Conservation (phyloP, 768 basidiomycete species). For the Leucosporidium scottii region DNA sequence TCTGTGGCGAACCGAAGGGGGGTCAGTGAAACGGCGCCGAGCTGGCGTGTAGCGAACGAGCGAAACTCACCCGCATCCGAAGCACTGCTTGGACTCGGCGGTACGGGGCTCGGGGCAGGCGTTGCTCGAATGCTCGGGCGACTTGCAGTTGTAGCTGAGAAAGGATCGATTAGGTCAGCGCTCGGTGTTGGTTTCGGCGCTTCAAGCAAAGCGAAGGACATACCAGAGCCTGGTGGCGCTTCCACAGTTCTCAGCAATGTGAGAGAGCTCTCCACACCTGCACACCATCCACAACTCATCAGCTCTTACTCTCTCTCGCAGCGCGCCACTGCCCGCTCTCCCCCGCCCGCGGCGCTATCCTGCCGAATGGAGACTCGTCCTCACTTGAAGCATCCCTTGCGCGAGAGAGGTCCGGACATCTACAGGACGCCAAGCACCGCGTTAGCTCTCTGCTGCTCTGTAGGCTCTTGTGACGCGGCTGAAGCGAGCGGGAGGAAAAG, state of each 20-base stretch:
- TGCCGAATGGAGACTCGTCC: background rate
- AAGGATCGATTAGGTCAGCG: constrained; percentile 22
- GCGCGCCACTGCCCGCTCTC: background rate
- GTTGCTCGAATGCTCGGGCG: constrained; percentile 31
- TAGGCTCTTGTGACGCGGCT: background rate
- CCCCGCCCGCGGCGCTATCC: background rate
- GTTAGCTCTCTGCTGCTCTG: too few relatives aligned
- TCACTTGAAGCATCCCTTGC: constrained; percentile 2
- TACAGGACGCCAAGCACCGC: background rate
- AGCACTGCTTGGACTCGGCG: constrained; percentile 29
- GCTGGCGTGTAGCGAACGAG: background rate
- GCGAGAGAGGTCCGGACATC: constrained; percentile 1
- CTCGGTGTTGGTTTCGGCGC: constrained; percentile 1
- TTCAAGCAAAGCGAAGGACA: background rate
- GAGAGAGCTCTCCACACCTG: background rate
- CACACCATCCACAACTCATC: background rate
- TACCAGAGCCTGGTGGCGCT: background rate
- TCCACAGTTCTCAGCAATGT: background rate
- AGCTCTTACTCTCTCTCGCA: background rate
- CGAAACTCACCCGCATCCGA: constrained; percentile 10
- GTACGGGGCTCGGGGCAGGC: constrained; percentile 29
- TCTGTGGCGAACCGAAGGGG: background rate
- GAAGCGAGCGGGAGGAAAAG: background rate
- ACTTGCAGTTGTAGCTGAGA: constrained; percentile 33
- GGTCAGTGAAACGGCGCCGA: background rate